Percentiles rank a stretch among this genome's conserved stretches.
phyloP scores from a whole-genome alignment of 345 rosid genomes.

The Lepidium didymum region DNA sequence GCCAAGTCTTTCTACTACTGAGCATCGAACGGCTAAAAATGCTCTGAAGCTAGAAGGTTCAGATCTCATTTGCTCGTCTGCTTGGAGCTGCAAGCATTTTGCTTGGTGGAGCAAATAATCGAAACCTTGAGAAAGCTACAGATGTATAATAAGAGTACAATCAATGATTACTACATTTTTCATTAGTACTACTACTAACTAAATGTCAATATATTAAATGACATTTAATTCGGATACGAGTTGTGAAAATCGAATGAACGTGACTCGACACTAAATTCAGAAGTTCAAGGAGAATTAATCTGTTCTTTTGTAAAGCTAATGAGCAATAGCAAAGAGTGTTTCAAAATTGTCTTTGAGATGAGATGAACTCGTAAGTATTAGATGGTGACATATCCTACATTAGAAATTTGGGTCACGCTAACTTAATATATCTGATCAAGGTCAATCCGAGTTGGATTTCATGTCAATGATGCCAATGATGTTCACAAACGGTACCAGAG shows the following conservation, averaged over 20 bases:
- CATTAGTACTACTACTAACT: neutral
- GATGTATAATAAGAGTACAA: conserved; percentile 10
- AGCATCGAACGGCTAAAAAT: neutral
- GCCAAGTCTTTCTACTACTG: conserved; percentile 59
- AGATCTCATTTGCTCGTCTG: conserved; percentile 27
- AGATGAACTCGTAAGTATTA: too few relatives aligned
- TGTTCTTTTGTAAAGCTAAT: neutral
- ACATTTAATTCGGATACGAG: neutral
- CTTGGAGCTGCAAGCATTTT: conserved; percentile 26
- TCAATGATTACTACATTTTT: neutral
- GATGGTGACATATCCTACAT: too few relatives aligned
- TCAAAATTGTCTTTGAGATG: too few relatives aligned
- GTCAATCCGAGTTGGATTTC: too few relatives aligned
- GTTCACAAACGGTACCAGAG: too few relatives aligned
- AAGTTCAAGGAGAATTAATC: neutral
- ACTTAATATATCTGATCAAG: too few relatives aligned
- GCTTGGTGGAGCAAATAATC: conserved; percentile 17
- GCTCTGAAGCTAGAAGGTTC: neutral
- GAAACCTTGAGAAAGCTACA: conserved; percentile 15
- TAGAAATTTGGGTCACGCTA: too few relatives aligned
- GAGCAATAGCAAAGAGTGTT: neutral
- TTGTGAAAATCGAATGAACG: neutral
- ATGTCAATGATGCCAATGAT: too few relatives aligned
- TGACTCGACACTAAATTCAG: neutral
- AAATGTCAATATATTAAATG: neutral